Conservation (phyloP, 352 stramenopile species). For the Globisporangium lucens region DNA sequence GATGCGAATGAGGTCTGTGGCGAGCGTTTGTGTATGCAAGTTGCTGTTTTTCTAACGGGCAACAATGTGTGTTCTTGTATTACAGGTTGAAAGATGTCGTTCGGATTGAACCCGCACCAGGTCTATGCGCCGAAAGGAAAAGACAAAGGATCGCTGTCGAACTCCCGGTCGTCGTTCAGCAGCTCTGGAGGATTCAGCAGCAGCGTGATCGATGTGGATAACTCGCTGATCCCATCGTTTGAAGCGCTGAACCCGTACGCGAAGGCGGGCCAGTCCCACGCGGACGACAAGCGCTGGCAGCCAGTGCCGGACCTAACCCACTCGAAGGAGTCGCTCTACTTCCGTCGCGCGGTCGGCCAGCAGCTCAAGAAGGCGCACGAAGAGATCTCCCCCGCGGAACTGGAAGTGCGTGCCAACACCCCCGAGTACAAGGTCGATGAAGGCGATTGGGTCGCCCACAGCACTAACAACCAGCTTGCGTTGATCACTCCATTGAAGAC, state of each 20-base stretch:
- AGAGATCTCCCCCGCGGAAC: conserved; percentile 74
- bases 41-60: not conserved
- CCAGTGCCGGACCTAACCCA: conserved; percentile 68
- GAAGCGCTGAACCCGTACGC: conserved; percentile 73
- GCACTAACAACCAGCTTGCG: conserved; percentile 75
- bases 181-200: conserved; percentile 12
- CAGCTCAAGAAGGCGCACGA: conserved; percentile 78
- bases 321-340: conserved; percentile 82
- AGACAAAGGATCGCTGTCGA: not conserved
- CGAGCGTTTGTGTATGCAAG: not conserved
- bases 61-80: conserved; percentile 1
- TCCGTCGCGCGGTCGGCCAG: conserved; percentile 67
- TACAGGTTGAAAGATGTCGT: conserved; percentile 30
- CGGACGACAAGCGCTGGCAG: conserved; percentile 72
- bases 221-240: conserved; percentile 61
- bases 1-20: not conserved
- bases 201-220: conserved; percentile 39
- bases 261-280: conserved; percentile 36
- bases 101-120: conserved; percentile 12
- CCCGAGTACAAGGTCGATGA: conserved; percentile 86
- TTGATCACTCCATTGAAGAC: conserved; percentile 84
- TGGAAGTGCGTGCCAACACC: conserved; percentile 88
- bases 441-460: conserved; percentile 84
- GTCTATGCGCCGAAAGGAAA: conserved; percentile 9
- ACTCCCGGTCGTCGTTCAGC: conserved; percentile 8